Evolutionary conservation across 2,329 filamentous ascomycete species (phyloP).

Genomic region (Ascochyta viciae-villosae): DNA sequence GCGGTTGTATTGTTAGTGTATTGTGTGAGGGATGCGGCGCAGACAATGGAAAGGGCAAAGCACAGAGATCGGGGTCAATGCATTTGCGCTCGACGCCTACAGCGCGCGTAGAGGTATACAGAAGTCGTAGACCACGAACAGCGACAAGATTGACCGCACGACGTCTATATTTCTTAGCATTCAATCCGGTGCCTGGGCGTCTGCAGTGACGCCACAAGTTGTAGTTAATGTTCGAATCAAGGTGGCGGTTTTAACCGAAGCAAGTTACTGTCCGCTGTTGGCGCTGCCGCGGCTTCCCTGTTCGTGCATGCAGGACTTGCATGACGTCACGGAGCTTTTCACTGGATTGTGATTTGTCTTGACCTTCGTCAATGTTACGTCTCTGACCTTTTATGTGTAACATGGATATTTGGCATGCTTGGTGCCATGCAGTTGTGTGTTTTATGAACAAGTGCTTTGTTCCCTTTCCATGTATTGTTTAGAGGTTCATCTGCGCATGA

Average conservation of each 20-base stretch:
- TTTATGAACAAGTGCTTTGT: background rate
- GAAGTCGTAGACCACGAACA: conserved; percentile 7
- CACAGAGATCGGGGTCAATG: background rate
- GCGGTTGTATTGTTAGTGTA: conserved; percentile 4
- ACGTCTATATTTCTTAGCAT: conserved; percentile 13
- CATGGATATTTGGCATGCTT: conserved; percentile 11
- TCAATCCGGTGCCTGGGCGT: conserved; percentile 10
- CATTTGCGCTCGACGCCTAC: conserved; percentile 5
- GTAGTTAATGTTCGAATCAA: conserved; percentile 5
- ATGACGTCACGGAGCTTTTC: conserved; percentile 11
- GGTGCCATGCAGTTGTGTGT: conserved; percentile 14
- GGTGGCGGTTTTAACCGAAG: conserved; percentile 13
- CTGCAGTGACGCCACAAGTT: conserved; percentile 15
- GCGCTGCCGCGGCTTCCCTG: conserved; percentile 13
- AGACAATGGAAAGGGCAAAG: background rate
- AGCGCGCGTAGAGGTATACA: conserved; percentile 1
- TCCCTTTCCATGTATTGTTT: background rate
- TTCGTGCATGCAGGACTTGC: background rate
- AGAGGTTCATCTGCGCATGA: background rate
- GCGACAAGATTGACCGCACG: conserved; percentile 2
- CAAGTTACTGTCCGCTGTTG: conserved; percentile 14
- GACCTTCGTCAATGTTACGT: background rate
- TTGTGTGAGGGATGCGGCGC: background rate
- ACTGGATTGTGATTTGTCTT: background rate
- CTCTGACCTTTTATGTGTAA: background rate